Percentiles rank a stretch among this genome's conserved stretches.
Conservation (phyloP, 371 early-diverging fungal species). For the Mucor sp. region DNA sequence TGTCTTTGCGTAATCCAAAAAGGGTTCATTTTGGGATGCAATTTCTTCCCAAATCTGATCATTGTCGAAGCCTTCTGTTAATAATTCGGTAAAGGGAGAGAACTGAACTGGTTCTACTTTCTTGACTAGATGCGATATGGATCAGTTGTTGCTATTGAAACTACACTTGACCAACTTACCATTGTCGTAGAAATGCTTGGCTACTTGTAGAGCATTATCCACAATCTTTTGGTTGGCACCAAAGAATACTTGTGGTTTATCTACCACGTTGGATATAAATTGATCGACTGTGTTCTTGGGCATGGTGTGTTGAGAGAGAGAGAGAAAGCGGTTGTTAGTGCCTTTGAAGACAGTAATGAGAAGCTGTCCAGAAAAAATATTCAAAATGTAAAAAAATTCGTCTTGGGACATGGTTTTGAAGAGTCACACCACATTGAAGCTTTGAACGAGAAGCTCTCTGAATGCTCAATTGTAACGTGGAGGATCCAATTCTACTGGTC, state of each 20-base stretch:
- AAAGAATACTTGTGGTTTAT: slow-evolving; percentile 57
- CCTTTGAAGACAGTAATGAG: neutral
- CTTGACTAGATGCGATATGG: slow-evolving; percentile 44
- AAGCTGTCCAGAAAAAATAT: neutral
- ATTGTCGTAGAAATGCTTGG: slow-evolving; percentile 60
- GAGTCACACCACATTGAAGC: neutral
- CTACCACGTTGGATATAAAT: slow-evolving; percentile 45
- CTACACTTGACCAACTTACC: slow-evolving; percentile 30
- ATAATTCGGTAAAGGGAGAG: slow-evolving; percentile 62
- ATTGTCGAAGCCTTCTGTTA: slow-evolving; percentile 79
- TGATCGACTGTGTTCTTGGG: slow-evolving; percentile 12
- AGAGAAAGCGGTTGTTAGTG: neutral
- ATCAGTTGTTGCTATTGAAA: neutral
- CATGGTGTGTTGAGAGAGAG: neutral
- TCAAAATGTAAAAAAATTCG: neutral
- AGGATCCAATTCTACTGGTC: too few relatives aligned
- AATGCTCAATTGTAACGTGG: too few relatives aligned
- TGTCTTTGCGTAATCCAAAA: slow-evolving; percentile 64
- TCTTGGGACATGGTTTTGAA: neutral
- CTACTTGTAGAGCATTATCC: slow-evolving; percentile 37
- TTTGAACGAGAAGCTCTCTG: too few relatives aligned
- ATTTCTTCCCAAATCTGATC: slow-evolving; percentile 96
- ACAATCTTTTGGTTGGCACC: slow-evolving; percentile 37
- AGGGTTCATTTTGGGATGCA: slow-evolving; percentile 80
- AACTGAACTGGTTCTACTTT: slow-evolving; percentile 42